Conservation (phyloP, 495 filamentous ascomycete genomes). For the Friedmanniomyces endolithicus region DNA sequence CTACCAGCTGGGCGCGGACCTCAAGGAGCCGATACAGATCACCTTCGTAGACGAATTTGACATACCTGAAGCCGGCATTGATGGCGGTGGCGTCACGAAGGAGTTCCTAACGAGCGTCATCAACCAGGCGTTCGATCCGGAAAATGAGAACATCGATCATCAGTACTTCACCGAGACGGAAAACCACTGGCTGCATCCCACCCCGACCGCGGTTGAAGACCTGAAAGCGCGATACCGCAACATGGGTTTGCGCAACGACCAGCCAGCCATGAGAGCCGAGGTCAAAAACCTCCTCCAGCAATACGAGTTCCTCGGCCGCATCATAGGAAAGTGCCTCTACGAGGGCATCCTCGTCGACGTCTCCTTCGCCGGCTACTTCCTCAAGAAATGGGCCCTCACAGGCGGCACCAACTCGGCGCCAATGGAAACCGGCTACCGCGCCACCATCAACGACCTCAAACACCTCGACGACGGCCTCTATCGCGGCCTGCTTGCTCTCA, state of each 20-base stretch:
- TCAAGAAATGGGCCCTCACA: constrained; percentile 83
- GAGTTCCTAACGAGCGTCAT: constrained; percentile 91
- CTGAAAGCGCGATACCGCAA: constrained; percentile 45
- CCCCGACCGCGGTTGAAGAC: constrained; percentile 68
- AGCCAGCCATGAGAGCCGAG: constrained; percentile 42
- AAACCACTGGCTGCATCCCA: constrained; percentile 81
- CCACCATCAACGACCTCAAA: constrained; percentile 82
- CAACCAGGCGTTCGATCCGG: constrained; percentile 64
- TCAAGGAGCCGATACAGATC: constrained; percentile 97
- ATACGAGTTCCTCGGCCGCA: constrained; percentile 84
- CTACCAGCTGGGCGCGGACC: constrained; percentile 62
- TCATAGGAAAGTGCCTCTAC: constrained; percentile 95
- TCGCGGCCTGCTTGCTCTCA: constrained; percentile 75
- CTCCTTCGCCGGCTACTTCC: constrained; percentile 87
- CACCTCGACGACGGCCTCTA: constrained; percentile 92
- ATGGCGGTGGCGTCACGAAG: constrained; percentile 94
- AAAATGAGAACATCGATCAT: constrained; percentile 32
- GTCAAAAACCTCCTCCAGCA: constrained; percentile 53
- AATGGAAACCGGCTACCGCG: constrained; percentile 60
- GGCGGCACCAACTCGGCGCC: constrained; percentile 49
- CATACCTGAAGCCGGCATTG: constrained; percentile 80
- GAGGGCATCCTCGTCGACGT: constrained; percentile 95
- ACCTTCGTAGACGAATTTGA: constrained; percentile 90
- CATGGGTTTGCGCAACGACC: constrained; percentile 41
- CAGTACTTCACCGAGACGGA: constrained; percentile 74